Base-by-base conservation (phyloP, 805 yeast species). In the Candida maesae region DNA sequence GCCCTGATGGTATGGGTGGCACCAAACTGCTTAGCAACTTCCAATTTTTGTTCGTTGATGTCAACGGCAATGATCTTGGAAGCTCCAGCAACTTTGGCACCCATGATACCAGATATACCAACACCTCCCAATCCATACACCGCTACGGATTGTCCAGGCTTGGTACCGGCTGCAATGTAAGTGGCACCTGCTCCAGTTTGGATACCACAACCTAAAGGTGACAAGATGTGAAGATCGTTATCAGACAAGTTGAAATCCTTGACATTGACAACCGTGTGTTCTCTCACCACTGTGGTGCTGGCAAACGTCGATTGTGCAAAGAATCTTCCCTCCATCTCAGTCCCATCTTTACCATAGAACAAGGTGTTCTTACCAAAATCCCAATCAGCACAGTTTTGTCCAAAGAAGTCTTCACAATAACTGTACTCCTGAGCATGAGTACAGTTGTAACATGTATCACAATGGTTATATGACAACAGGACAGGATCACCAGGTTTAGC, bases 91-190 rank as follows among this genome's bases (percentile, higher is more conserved):
- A 77, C 83, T 28, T 80, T 77, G 21, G 87, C 84, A 42, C 78
- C 72, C 45, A 84, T 69, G 36, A 84, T 63, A 16, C 93, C 95
- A 44, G 84, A 83, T 8, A 95, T 90, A 10, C 95, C 95, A 21
- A 90, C 91, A 38, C 95, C 95, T 16, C 46, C 46, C 14, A 42
- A 28, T 9, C 46, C 46, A 20, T 42, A 42, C 11, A 42, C 25
- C 5, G 38, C 42, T 12, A 38, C 42, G 4, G 37, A 15, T 16
- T 42, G 35, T 11, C 46, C 42, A 12, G 35, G 35, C 24, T 38
- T 31, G 7, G 29, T 17, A 2, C 15, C 23, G 15, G 40, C 46
- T 25, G 31, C 35, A 13, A 35, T 21, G n/a, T 30, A 31, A 6
- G 38, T 33, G 12, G 46, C 29, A 27, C 46, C 46, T 4, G 46